Percentiles rank a stretch among this genome's conserved stretches.
Evolutionary conservation across 208 protist species (phyloP).

Genomic region (Leishmania arabica): DNA sequence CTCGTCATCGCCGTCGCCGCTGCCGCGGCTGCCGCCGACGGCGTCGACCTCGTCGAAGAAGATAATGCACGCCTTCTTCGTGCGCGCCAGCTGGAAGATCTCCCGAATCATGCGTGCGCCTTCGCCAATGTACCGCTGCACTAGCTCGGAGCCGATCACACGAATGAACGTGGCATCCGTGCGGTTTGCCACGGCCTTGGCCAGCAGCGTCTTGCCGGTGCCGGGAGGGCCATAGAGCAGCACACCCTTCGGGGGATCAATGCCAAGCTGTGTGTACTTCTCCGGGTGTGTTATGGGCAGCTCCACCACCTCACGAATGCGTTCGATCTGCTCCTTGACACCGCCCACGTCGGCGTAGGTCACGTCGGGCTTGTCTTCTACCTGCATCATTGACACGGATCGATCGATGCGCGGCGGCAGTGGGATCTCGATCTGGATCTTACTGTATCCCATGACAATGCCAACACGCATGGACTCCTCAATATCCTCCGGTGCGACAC

Average conservation of each 20-base stretch:
- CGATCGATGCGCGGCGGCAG: conserved; percentile 99
- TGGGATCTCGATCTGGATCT: conserved; percentile 99
- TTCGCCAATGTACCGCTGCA: conserved; percentile 99
- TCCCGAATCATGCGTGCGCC: conserved; percentile 99
- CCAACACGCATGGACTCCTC: conserved; percentile 99
- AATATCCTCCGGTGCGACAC: conserved; percentile 99
- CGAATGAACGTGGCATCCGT: conserved; percentile 99
- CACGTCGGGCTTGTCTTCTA: conserved; percentile 98
- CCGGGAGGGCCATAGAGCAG: conserved; percentile 99
- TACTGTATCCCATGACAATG: conserved; percentile 96
- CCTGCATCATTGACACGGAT: conserved; percentile 99
- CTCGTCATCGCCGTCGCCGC: conserved; percentile 98
- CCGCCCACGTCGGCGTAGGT: conserved; percentile 99
- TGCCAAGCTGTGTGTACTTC: conserved; percentile 98
- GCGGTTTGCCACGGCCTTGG: conserved; percentile 99
- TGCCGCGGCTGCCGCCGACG: conserved; percentile 95
- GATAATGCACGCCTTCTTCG: conserved; percentile 99
- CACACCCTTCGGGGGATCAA: conserved; percentile 99
- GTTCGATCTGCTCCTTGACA: conserved; percentile 99
- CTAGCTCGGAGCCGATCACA: conserved; percentile 99
- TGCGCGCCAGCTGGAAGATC: conserved; percentile 99
- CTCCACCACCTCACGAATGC: conserved; percentile 99
- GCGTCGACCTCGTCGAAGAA: conserved; percentile 99
- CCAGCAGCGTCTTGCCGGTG: conserved; percentile 99
- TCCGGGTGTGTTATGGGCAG: conserved; percentile 99